Base-by-base conservation (phyloP, 1,284 basidiomycete genomes). In the Heterobasidion irregulare region DNA sequence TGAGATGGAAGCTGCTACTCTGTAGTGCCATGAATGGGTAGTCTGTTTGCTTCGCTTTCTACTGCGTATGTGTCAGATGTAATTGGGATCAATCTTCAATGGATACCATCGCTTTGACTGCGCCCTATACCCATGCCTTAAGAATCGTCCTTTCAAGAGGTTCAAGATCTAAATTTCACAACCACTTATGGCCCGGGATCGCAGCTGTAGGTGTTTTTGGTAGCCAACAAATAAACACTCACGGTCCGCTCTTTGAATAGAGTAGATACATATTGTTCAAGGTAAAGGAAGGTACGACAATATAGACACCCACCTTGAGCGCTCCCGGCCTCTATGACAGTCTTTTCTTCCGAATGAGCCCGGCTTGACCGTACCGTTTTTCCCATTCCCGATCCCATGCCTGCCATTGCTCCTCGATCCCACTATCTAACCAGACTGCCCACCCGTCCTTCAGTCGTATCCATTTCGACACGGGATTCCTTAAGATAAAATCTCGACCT, bases 371-470 rank as follows among this genome's bases (percentile, higher is more conserved):
- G 4, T 57, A 26, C 48, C 48, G 59, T 32, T 56, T 63, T 43
- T 75, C 70, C 70, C 76, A 80, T 55, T 68, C 63, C 36, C 57
- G 58, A 56, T 79, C 74, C 90, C 90, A 92, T 6, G 66, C 64
- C 49, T 67, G 65, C 78, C 87, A 91, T 59, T 87, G 84, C 26
- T 64, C 69, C 64, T 87, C 86, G 19, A 76, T 74, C 8, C 87
- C 86, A 26, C 84, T 86, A 66, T 84, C 90, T 45, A 66, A 60
- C 83, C 89, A 94, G 1, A 92, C 74, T 3, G 75, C 77, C 90
- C 91, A 94, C 7, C 89, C 86, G 64, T 94, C 91, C 50, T 88
- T 75, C 36, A 94, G 70, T 41, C 84, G 78, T 36, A 90, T 68
- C 80, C 87, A 92, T 0, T 69, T 72, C 3, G 76, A 76, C 26